Evolutionary conservation across 169 alveolate genomes (phyloP), one percentile per base, ranked within the genome.

Genomic region (Plasmodium ovale): DNA sequence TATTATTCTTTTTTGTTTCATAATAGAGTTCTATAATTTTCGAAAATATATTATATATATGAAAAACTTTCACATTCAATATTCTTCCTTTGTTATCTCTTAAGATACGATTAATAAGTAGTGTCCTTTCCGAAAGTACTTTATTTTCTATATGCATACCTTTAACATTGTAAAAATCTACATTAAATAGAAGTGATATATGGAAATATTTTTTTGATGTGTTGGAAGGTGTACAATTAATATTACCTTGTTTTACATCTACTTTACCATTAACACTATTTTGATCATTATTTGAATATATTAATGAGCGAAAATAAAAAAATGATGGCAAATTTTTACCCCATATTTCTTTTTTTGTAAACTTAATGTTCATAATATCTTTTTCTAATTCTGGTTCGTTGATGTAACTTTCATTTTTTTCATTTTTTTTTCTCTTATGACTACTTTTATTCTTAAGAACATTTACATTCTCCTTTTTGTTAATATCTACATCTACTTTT

Each of bases 101-200:
- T 35, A 79, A 21, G n/a, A 79, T 25, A 23, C 53, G 44, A 33
- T 67, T 79, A 35, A 79, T 51, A 23, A 27, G n/a, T 10, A 79
- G 23, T 9, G 70, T 79, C 21, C 89, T 51, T 33, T 79, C 65
- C 0, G 89, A 79, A 27, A 62, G 9, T 37, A 79, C 16, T 56
- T 64, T 79, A 79, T 79, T 79, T 79, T 67, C 89, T 51, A 79
- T 79, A 69, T 79, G 67, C 69, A 79, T 65, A 3, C 89, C 89
- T 65, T 71, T 67, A 12, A 79, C 51, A 60, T 79, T 79, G 19
- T 64, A 79, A 65, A 64, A 79, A 31, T 79, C 89, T 16, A 65
- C 35, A 58, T 65, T 79, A 29, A 79, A 79, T 21, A 79, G 44
- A 37, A 79, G 31, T 1, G 89, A 79, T 25, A 79, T 79, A 3